phyloP scores from a whole-genome alignment of 768 basidiomycete genomes.

The Suillus decipiens region DNA sequence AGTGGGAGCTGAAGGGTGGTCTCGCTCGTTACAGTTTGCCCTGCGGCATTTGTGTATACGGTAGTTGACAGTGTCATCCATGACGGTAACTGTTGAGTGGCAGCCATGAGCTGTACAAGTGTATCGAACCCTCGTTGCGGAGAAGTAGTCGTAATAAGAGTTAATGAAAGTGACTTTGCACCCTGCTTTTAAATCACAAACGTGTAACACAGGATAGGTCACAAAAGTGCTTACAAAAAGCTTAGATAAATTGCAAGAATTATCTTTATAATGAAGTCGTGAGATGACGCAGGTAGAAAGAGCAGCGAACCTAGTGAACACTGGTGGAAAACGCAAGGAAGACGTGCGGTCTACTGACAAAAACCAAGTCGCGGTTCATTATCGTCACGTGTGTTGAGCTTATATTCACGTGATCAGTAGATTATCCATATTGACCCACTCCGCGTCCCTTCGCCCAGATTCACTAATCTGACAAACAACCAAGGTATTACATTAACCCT shows the following conservation, averaged over 20 bases:
- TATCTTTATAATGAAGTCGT: conserved; percentile 20
- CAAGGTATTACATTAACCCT: too few species aligned
- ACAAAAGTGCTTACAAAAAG: background rate
- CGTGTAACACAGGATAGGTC: background rate
- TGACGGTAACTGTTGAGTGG: conserved; percentile 67
- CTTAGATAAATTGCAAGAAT: conserved; percentile 11
- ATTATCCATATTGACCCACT: background rate
- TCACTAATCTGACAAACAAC: too few species aligned
- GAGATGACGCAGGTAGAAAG: conserved; percentile 17
- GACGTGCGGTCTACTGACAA: background rate
- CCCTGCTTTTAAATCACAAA: conserved; percentile 1
- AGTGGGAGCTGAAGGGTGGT: conserved; percentile 67
- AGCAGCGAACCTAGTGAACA: conserved; percentile 8
- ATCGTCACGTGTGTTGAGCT: conserved; percentile 37
- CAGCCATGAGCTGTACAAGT: conserved; percentile 26
- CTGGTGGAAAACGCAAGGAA: background rate
- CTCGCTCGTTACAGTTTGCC: conserved; percentile 54
- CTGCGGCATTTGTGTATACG: conserved; percentile 53
- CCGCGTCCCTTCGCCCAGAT: background rate
- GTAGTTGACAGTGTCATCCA: conserved; percentile 66
- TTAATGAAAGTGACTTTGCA: conserved; percentile 28
- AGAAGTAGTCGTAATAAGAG: conserved; percentile 19
- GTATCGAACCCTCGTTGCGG: conserved; percentile 12
- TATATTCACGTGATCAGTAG: background rate
- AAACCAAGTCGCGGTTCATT: conserved; percentile 29